A percentile compares a stretch with the other conserved stretches of the same genome.
Conservation (phyloP, 164 flowering plant species). For the Magnolia officinalis region DNA sequence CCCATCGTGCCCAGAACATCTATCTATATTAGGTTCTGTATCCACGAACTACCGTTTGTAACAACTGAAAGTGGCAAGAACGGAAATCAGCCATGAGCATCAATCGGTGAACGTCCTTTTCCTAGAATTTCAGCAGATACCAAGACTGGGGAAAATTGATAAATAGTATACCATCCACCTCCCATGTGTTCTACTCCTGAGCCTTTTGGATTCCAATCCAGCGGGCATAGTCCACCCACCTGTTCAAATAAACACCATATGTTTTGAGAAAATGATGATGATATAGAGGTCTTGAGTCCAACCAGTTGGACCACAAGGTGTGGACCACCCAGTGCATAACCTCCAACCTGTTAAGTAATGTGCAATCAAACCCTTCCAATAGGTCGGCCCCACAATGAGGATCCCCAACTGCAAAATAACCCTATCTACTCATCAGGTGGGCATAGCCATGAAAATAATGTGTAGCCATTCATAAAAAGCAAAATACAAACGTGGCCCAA, state of each 20-base stretch:
- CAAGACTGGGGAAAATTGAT: background rate
- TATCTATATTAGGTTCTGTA: background rate
- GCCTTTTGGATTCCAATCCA: constrained; percentile 72
- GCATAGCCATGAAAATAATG: background rate
- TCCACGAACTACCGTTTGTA: background rate
- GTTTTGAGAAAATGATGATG: background rate
- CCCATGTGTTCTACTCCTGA: constrained; percentile 24
- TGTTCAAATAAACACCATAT: constrained; percentile 24
- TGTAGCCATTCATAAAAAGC: too few relatives aligned
- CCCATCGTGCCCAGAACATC: background rate
- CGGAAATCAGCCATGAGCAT: background rate
- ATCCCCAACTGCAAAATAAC: background rate
- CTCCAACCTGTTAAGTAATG: too few relatives aligned
- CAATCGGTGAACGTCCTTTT: background rate
- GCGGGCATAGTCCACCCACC: constrained; percentile 96
- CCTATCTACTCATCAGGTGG: background rate
- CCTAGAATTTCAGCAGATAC: background rate
- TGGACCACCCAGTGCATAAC: too few relatives aligned
- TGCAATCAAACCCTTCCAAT: too few relatives aligned
- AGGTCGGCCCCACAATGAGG: too few relatives aligned
- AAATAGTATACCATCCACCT: background rate
- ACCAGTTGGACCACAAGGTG: too few relatives aligned
- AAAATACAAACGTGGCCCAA: too few relatives aligned
- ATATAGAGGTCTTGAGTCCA: too few relatives aligned
- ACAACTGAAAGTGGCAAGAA: background rate